phyloP scores from a whole-genome alignment of 2,329 filamentous ascomycete genomes.

The Zasmidium angulare region DNA sequence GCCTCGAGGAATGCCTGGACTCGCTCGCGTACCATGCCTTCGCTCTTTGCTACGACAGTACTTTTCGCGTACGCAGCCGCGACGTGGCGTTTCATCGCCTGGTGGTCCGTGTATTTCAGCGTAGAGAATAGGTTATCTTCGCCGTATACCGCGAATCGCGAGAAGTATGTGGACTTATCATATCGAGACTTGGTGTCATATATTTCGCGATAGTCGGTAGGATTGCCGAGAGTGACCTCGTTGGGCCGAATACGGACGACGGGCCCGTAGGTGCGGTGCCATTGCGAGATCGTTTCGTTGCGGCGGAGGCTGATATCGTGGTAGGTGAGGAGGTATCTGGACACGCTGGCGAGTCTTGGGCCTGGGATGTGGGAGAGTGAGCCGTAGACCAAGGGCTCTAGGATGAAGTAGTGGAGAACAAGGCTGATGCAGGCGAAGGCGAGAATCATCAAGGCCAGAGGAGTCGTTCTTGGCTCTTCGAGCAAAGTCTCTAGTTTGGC shows the following conservation, averaged over 20 bases:
- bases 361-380: constrained; percentile 44
- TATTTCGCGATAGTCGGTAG: constrained; percentile 8
- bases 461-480: not conserved
- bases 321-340: not conserved
- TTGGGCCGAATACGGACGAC: constrained; percentile 73
- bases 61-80: constrained; percentile 2
- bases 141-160: constrained; percentile 4
- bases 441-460: not conserved
- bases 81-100: not conserved
- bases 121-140: constrained; percentile 8
- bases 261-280: constrained; percentile 66
- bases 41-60: not conserved
- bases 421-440: not conserved
- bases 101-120: constrained; percentile 5
- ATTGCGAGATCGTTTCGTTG: constrained; percentile 1
- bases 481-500: not conserved
- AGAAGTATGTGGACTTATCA: constrained; percentile 7
- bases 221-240: constrained; percentile 47
- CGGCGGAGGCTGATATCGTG: not conserved
- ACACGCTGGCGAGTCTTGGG: constrained; percentile 26
- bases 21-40: not conserved
- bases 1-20: not conserved
- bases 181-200: constrained; percentile 7
- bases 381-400: constrained; percentile 37
- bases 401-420: not conserved